phyloP scores from a whole-genome alignment of 441 rosid species.

The Eutrema salsugineum region DNA sequence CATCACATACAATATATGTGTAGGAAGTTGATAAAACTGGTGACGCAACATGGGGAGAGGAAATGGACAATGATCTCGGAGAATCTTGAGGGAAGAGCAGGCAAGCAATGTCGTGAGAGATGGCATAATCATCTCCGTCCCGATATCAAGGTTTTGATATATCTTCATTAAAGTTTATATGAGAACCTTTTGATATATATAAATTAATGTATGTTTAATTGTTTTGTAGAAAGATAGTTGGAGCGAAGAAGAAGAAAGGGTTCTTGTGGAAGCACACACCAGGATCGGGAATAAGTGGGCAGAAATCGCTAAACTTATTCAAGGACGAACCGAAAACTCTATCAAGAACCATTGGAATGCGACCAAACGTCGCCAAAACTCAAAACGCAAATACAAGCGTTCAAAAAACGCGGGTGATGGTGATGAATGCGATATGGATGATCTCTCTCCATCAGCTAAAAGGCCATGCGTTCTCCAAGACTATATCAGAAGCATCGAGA shows the following conservation, averaged over 20 bases:
- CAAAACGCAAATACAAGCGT: conserved; percentile 51
- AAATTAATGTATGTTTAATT: neutral
- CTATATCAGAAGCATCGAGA: conserved; percentile 53
- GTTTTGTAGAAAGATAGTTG: conserved; percentile 66
- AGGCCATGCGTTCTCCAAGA: conserved; percentile 68
- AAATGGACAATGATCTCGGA: conserved; percentile 93
- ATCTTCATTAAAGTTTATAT: neutral
- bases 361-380: conserved; percentile 67
- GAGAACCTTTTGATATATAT: neutral
- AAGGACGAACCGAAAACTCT: conserved; percentile 79
- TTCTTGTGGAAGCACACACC: conserved; percentile 60
- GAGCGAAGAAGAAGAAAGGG: conserved; percentile 79
- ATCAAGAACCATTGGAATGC: conserved; percentile 95
- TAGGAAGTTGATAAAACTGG: conserved; percentile 69
- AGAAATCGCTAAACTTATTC: conserved; percentile 69
- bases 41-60: conserved; percentile 68
- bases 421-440: conserved; percentile 4
- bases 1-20: neutral
- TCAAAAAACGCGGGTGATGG: neutral
- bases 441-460: conserved; percentile 20
- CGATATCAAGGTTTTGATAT: conserved; percentile 62
- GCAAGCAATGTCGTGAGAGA: conserved; percentile 93
- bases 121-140: conserved; percentile 97
- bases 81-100: conserved; percentile 69
- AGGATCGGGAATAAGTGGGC: conserved; percentile 82